Conservation (phyloP, 1,284 basidiomycete genomes). For the Testicularia cyperi region DNA sequence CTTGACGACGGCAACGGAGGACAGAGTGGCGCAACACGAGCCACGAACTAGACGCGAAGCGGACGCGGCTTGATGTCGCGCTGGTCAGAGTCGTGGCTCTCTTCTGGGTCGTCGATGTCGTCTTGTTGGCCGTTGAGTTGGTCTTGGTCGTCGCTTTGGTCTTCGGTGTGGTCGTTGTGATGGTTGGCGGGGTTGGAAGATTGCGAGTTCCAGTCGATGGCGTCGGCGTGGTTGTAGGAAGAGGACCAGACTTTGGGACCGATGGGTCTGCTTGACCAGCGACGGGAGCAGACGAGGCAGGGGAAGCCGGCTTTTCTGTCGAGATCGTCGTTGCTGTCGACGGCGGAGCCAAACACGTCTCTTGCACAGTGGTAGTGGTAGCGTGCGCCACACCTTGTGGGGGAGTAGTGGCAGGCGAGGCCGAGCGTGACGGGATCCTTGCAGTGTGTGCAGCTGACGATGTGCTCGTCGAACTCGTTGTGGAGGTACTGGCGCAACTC, state of each 20-base stretch:
- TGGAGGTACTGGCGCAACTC: conserved; percentile 76
- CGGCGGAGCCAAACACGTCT: conserved; percentile 6
- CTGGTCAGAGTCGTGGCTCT: no score
- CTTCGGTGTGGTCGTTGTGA: no score
- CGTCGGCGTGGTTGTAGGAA: no score
- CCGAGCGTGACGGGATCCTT: conserved; percentile 65
- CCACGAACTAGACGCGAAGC: no score
- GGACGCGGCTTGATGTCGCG: no score
- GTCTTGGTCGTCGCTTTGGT: no score
- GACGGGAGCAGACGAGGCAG: conserved; percentile 6
- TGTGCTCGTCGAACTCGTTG: conserved; percentile 69
- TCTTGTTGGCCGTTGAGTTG: no score
- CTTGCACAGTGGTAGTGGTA: conserved; percentile 33
- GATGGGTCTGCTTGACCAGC: conserved; percentile 27
- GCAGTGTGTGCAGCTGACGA: conserved; percentile 75
- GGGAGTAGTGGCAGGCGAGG: conserved; percentile 7
- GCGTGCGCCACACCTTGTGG: conserved; percentile 7
- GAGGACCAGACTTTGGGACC: conserved; percentile 20
- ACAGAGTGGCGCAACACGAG: no score
- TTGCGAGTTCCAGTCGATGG: no score
- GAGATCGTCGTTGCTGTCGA: conserved; percentile 16
- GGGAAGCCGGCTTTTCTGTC: conserved; percentile 6
- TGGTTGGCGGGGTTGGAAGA: no score
- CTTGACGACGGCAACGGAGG: no score
- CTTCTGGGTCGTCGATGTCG: no score